Conservation (phyloP, 148 eudicot genomes). For the Nepenthes gracilis region DNA sequence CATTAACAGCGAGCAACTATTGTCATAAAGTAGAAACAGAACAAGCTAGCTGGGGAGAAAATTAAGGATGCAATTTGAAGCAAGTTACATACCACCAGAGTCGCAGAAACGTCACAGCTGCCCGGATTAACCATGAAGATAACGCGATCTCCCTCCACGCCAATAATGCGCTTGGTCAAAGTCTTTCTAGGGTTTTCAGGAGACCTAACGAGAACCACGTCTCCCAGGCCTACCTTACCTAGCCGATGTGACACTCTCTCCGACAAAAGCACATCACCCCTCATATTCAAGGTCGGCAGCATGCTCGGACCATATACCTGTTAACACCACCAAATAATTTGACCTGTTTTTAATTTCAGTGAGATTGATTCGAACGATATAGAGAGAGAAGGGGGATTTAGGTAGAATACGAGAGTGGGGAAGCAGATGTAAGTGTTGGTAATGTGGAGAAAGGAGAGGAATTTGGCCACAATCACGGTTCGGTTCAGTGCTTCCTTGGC, state of each 20-base stretch:
- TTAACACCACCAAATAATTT: not conserved
- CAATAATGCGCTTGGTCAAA: constrained; percentile 56
- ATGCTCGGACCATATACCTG: constrained; percentile 80
- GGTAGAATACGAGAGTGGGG: constrained; percentile 28
- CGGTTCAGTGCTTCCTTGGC: constrained; percentile 40
- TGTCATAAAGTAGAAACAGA: not conserved
- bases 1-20: no score
- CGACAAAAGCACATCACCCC: constrained; percentile 48
- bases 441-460: constrained; percentile 36
- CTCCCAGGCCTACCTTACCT: constrained; percentile 46
- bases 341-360: constrained; percentile 6
- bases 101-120: constrained; percentile 21
- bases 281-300: constrained; percentile 65
- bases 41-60: not conserved
- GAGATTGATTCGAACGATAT: not conserved
- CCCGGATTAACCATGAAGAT: constrained; percentile 29
- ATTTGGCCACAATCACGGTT: constrained; percentile 28
- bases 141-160: constrained; percentile 62
- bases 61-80: not conserved
- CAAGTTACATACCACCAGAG: constrained; percentile 35
- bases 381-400: constrained; percentile 1
- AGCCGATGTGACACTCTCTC: constrained; percentile 48
- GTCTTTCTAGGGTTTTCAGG: constrained; percentile 52
- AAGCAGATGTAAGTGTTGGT: constrained; percentile 50
- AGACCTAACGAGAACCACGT: constrained; percentile 47